Evolutionary conservation across 176 grass and related monocot species (phyloP).

Genomic region (Eragrostis nindensis): DNA sequence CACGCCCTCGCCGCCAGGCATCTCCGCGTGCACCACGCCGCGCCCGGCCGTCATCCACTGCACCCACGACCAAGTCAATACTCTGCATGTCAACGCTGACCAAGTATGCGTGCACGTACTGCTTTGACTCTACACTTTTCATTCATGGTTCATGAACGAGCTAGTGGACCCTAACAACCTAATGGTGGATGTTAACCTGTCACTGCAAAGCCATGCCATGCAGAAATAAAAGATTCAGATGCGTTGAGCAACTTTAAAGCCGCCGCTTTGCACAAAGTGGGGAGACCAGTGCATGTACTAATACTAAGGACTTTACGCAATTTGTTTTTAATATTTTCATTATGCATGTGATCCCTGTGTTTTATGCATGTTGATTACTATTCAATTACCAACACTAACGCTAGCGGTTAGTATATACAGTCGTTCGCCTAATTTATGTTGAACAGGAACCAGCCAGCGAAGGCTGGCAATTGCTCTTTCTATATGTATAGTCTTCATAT

Average conservation of each 20-base stretch:
- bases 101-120: background rate
- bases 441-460: background rate
- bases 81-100: constrained; percentile 17
- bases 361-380: background rate
- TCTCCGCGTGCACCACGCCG: constrained; percentile 92
- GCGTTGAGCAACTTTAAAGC: background rate
- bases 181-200: background rate
- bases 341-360: background rate
- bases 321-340: background rate
- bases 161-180: background rate
- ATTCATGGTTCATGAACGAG: background rate
- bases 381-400: too few relatives aligned
- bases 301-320: background rate
- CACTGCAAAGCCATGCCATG: background rate
- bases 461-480: background rate
- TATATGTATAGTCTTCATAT: background rate
- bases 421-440: background rate
- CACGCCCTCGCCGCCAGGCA: constrained; percentile 64
- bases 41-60: constrained; percentile 97
- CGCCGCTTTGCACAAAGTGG: background rate
- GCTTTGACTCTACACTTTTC: background rate
- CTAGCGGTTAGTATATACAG: too few relatives aligned
- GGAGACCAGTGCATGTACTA: too few relatives aligned
- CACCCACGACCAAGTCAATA: background rate
- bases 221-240: background rate